Base-by-base conservation (phyloP, 768 basidiomycete species). In the Mycena galopus region DNA sequence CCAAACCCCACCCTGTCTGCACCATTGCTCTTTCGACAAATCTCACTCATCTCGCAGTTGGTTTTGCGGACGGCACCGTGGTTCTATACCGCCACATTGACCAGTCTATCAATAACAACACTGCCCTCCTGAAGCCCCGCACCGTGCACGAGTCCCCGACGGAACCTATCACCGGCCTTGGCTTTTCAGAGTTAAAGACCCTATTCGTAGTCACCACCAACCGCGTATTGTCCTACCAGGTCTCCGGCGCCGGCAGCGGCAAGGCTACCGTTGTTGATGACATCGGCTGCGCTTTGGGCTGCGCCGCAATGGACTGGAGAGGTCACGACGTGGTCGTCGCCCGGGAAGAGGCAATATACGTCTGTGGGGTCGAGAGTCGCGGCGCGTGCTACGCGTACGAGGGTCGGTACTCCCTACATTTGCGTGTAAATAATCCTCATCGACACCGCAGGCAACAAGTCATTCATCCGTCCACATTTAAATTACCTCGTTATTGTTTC, bases 11-110 rank as follows among this genome's bases (percentile, higher is more conserved):
- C 81, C 94, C 95, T 14, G 94, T 97, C 14, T 91, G 95, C 2
- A 89, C 93, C 2, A 84, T 98, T 50, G 94, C 96, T 0, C 84
- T 96, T 25, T 94, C 97, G 0, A 83, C 90, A 8, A 88, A 88
- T 21, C 86, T 98, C 4, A 90, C 94, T 0, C 94, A 96, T 80
- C 90, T 99, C 29, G 93, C 97, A 8, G 89, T 99, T 47, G 98
- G 97, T 17, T 89, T 99, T n/a, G 96, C 92, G 8, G 97, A 98
- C 78, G 98, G 98, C 29, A 94, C 94, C 0, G 97, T 98, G 19
- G 87, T 99, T 11, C 86, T 98, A 19, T 97, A 95, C 79, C 91
- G 95, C 9, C 95, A 98, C 78, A 86, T 98, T 23, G 93, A 97
- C 79, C 96, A 98, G 79, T 96, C 96, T 1, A 86, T 97, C 37